phyloP scores from a whole-genome alignment of 2,329 filamentous ascomycete genomes.

The Ophiostoma tasmaniense region DNA sequence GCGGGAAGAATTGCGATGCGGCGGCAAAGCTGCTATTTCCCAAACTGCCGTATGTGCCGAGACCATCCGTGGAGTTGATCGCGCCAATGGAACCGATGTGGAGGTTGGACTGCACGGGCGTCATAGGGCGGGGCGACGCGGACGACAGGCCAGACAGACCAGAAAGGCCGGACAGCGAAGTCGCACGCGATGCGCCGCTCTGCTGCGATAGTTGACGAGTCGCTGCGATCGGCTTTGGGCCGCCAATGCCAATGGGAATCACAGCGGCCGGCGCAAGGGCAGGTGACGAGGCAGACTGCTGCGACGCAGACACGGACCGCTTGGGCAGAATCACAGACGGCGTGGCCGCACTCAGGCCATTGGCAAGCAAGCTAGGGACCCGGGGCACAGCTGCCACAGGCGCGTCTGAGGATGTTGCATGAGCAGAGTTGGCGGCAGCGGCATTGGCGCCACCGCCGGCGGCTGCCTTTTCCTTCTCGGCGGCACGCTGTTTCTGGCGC shows the following conservation, averaged over 20 bases:
- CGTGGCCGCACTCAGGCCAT: constrained; percentile 17
- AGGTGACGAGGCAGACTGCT: constrained; percentile 30
- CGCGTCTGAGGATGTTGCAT: neutral
- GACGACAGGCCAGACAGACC: constrained; percentile 24
- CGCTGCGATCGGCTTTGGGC: constrained; percentile 7
- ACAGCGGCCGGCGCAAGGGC: constrained; percentile 59
- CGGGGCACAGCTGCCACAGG: constrained; percentile 19
- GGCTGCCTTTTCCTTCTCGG: constrained; percentile 38
- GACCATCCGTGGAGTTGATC: constrained; percentile 39
- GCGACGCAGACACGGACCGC: constrained; percentile 43
- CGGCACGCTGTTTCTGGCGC: constrained; percentile 36
- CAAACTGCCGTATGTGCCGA: constrained; percentile 7
- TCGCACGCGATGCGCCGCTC: constrained; percentile 54
- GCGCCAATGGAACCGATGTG: constrained; percentile 41
- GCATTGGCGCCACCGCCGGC: constrained; percentile 25
- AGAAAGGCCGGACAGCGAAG: constrained; percentile 43
- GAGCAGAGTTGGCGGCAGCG: constrained; percentile 24
- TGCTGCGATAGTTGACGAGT: constrained; percentile 73
- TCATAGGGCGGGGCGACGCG: constrained; percentile 51
- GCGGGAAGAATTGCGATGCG: constrained; percentile 33
- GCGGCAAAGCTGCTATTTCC: neutral
- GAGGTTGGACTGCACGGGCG: constrained; percentile 47
- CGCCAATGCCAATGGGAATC: constrained; percentile 47
- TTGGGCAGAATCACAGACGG: constrained; percentile 31
- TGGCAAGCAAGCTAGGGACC: neutral